Percentiles rank a stretch among this genome's conserved stretches.
Evolutionary conservation across 257 asterid species (phyloP).

Genomic region (Solanum infundibuliforme): DNA sequence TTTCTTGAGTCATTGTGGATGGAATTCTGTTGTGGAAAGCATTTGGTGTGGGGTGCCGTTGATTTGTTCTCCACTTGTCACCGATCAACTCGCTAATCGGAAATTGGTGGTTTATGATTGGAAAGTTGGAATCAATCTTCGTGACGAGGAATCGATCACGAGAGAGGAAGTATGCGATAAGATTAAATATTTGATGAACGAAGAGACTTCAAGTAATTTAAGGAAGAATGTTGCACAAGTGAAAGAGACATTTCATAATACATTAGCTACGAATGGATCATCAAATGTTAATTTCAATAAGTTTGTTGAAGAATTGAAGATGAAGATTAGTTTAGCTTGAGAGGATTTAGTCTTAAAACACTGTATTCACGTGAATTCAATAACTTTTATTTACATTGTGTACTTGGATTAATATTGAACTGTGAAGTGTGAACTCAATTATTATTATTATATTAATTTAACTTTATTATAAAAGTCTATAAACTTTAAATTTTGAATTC

Average conservation of each 20-base stretch:
- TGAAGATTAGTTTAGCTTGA: background rate
- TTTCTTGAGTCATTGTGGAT: background rate
- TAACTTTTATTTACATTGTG: background rate
- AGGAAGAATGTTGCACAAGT: background rate
- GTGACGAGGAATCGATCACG: background rate
- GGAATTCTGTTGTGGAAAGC: background rate
- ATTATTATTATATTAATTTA: background rate
- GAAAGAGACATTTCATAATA: background rate
- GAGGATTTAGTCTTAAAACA: background rate
- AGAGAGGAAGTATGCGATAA: background rate
- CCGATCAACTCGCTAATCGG: background rate
- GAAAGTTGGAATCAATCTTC: background rate
- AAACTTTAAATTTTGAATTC: background rate
- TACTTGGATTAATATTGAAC: background rate
- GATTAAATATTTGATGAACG: background rate
- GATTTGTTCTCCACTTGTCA: background rate
- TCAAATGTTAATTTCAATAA: background rate
- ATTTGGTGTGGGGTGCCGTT: background rate
- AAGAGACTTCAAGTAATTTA: background rate
- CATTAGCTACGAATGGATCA: background rate
- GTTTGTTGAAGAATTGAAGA: background rate
- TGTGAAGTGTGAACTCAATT: background rate
- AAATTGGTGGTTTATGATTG: background rate
- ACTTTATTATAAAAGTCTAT: background rate
- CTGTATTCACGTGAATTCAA: background rate